Evolutionary conservation across 257 asterid genomes (phyloP).

Genomic region (Echites panduratus): DNA sequence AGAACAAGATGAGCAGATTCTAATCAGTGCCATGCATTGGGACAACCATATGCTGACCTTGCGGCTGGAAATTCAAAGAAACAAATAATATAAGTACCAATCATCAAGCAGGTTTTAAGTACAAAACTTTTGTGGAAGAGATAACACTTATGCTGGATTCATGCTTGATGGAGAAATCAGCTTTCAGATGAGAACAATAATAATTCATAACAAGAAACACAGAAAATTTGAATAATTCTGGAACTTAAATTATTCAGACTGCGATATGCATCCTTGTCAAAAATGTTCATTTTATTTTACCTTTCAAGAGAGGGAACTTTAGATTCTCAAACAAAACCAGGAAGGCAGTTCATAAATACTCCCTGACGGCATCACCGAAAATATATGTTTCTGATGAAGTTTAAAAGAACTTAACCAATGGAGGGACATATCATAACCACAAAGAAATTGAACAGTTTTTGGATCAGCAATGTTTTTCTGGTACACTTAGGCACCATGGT

Average conservation of each 20-base stretch:
- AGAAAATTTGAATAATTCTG: not conserved
- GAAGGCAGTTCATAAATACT: not conserved
- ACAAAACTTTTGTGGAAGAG: not conserved
- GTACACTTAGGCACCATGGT: not conserved
- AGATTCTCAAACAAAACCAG: not conserved
- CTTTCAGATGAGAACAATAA: not conserved
- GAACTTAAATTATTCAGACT: not conserved
- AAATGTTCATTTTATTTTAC: not conserved
- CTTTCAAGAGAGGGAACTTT: not conserved
- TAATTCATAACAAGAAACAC: not conserved
- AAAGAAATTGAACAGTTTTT: not conserved
- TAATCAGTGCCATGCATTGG: conserved; percentile 57
- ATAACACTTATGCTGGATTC: not conserved
- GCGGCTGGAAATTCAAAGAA: conserved; percentile 30
- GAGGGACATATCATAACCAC: not conserved
- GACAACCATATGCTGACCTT: conserved; percentile 49
- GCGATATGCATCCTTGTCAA: not conserved
- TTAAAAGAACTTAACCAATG: not conserved
- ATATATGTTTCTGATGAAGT: not conserved
- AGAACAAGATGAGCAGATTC: conserved; percentile 16
- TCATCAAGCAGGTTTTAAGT: not conserved
- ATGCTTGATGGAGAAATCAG: not conserved
- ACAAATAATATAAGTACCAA: conserved; percentile 11
- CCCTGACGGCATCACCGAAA: not conserved
- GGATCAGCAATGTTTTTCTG: not conserved